These are phyloP conservation scores for Lepiota brunneoincarnata DNA, from an alignment of 768 basidiomycete species.

Conservation along the genomic window DNA sequence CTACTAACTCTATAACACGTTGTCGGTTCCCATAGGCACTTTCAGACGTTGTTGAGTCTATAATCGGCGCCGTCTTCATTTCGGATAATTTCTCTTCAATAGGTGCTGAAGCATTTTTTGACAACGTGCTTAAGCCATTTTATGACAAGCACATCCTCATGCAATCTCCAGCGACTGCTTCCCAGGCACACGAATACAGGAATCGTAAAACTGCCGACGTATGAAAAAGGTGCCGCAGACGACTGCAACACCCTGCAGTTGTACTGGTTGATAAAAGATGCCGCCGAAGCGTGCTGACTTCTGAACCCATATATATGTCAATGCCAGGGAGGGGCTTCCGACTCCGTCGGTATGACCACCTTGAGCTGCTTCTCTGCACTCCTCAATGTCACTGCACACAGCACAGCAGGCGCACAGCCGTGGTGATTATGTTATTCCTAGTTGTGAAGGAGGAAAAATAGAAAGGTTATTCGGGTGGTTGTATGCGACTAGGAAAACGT, in stretches of 20 bases:
- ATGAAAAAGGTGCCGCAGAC: conserved; percentile 31
- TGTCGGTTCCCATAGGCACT: conserved; percentile 47
- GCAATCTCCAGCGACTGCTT: conserved; percentile 67
- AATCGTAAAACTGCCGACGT: conserved; percentile 45
- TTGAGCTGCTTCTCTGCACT: too few species aligned
- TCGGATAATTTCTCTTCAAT: conserved; percentile 65
- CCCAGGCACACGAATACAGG: conserved; percentile 73
- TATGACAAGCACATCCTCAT: conserved; percentile 79
- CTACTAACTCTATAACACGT: neutral
- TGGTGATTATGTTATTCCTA: neutral
- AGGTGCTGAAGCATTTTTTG: conserved; percentile 65
- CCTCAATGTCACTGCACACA: neutral
- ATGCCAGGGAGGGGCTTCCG: too few species aligned
- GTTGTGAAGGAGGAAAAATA: neutral
- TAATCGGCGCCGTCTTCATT: conserved; percentile 77
- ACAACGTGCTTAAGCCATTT: conserved; percentile 70
- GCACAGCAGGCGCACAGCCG: neutral
- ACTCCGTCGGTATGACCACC: too few species aligned
- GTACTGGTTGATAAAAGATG: too few species aligned
- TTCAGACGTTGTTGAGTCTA: conserved; percentile 78
- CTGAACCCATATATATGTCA: too few species aligned
- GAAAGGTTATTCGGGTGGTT: conserved; percentile 2
- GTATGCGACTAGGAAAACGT: conserved; percentile 6
- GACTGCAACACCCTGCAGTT: conserved; percentile 48
- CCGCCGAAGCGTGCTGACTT: neutral